These are phyloP conservation scores for Schrenkiella parvula DNA, from an alignment of 345 rosid species.

Conservation along the genomic window DNA sequence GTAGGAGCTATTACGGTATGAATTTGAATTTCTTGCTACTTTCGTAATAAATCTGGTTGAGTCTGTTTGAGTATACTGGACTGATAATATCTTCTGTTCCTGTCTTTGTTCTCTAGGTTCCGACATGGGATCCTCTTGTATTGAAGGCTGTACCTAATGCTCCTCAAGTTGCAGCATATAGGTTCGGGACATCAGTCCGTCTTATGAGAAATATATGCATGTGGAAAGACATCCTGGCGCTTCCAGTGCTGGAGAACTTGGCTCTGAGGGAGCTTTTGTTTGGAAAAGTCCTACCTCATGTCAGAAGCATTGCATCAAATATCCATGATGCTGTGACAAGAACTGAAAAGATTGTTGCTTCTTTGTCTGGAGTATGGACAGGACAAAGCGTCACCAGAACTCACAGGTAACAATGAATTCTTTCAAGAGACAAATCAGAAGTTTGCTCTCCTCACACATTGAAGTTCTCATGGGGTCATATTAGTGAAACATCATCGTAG, in stretches of 20 bases:
- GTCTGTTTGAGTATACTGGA: neutral
- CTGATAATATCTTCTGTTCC: slow-evolving; percentile 10
- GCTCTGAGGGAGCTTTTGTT: slow-evolving; percentile 78
- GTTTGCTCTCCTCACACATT: slow-evolving; percentile 3
- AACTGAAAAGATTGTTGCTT: slow-evolving; percentile 73
- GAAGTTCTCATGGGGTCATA: neutral
- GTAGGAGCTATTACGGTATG: slow-evolving; percentile 53
- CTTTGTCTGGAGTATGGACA: slow-evolving; percentile 79
- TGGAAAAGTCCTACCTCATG: slow-evolving; percentile 78
- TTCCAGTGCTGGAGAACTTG: slow-evolving; percentile 76
- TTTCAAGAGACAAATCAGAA: neutral
- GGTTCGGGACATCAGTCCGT: slow-evolving; percentile 83
- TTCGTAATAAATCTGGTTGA: neutral
- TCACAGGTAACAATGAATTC: slow-evolving; percentile 45
- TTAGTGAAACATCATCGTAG: neutral
- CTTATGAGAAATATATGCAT: slow-evolving; percentile 82
- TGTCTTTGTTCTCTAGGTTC: slow-evolving; percentile 49
- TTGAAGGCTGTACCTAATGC: slow-evolving; percentile 87
- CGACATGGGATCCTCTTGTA: slow-evolving; percentile 79
- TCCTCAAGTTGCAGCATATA: slow-evolving; percentile 74
- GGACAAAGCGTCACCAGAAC: slow-evolving; percentile 55
- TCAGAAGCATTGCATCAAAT: slow-evolving; percentile 67
- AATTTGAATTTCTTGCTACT: slow-evolving; percentile 7
- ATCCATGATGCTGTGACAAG: slow-evolving; percentile 81
- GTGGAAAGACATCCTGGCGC: slow-evolving; percentile 86